Evolutionary conservation across 2,329 filamentous ascomycete species (phyloP), one percentile per base, ranked within the genome.

Genomic region (Akanthomyces muscarius): DNA sequence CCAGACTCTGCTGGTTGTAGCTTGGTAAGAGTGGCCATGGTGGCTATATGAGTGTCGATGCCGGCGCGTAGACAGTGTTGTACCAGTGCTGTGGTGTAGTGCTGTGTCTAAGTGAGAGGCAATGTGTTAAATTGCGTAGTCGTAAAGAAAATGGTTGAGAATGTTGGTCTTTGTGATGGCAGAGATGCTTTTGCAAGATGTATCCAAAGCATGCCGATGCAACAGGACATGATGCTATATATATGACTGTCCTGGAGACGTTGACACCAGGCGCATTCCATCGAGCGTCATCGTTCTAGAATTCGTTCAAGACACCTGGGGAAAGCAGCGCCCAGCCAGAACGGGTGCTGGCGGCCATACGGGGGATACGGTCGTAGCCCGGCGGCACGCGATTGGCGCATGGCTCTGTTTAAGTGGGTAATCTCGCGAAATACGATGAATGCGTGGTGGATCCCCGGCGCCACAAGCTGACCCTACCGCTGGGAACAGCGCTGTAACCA

Each of bases 1-100:
- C 14, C 23, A 25, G 50, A 38, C 25, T 28, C 28, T 18, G 28
- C 41, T 2, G 50, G 50, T n/a, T 53, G 48, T n/a, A 53, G 8
- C 41, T 61, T 61, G 25, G 41, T 45, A 23, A 61, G 38, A 53
- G 58, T 54, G 21, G 67, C 64, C 65, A 67, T 69, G 54, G 56
- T 65, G 55, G 64, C 47, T 45, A 33, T 60, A 41, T 42, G 25
- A n/a, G 48, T 61, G 18, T 60, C 28, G n/a, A 30, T 30, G 45
- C 10, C 14, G 33, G 21, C 18, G 16, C 18, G 33, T 25, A 41
- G 30, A 13, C 30, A 13, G 16, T 33, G 50, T 30, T 30, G 28
- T 30, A 30, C 28, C 28, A 30, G 28, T 30, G 6, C 6, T 30
- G 21, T 38, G n/a, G 18, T 48, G 44, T 50, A 8, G 47, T 44